Evolutionary conservation across 2,329 filamentous ascomycete genomes (phyloP).

Genomic region (Mariannaea elegans): DNA sequence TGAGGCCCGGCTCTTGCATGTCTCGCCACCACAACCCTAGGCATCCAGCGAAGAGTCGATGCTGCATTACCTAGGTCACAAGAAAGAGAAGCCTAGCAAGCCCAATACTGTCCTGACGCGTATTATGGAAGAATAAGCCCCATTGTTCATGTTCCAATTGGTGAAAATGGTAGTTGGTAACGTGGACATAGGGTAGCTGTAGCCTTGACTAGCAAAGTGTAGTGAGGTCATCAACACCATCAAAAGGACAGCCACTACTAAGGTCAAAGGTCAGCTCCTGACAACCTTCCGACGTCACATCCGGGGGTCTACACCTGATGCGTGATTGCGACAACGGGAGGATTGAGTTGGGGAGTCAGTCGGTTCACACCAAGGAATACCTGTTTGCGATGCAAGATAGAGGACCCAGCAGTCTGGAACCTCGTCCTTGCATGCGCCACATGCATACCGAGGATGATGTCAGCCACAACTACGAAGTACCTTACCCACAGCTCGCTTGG

Average conservation of each 20-base stretch:
- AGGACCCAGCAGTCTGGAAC: constrained; percentile 12
- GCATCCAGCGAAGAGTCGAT: too few relatives aligned
- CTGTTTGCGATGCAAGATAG: neutral
- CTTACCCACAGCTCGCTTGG: too few relatives aligned
- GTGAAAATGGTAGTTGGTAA: neutral
- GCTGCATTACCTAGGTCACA: too few relatives aligned
- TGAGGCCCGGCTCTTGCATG: too few relatives aligned
- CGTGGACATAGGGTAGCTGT: neutral
- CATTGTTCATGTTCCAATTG: neutral
- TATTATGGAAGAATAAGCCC: neutral
- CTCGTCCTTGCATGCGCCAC: constrained; percentile 22
- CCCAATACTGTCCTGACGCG: too few relatives aligned
- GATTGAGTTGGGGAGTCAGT: constrained; percentile 14
- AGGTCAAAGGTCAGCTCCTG: neutral
- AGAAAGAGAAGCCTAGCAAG: too few relatives aligned
- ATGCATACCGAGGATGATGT: constrained; percentile 15
- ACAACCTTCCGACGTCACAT: neutral
- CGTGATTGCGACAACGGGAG: constrained; percentile 9
- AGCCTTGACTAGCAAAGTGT: too few relatives aligned
- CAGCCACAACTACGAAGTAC: constrained; percentile 12
- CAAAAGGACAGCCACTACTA: neutral
- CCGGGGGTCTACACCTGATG: too few relatives aligned
- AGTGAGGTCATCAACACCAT: neutral
- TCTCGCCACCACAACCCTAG: too few relatives aligned
- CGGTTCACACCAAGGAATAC: neutral